Conservation (phyloP, 805 yeast genomes). For the Danielia oregonensis region DNA sequence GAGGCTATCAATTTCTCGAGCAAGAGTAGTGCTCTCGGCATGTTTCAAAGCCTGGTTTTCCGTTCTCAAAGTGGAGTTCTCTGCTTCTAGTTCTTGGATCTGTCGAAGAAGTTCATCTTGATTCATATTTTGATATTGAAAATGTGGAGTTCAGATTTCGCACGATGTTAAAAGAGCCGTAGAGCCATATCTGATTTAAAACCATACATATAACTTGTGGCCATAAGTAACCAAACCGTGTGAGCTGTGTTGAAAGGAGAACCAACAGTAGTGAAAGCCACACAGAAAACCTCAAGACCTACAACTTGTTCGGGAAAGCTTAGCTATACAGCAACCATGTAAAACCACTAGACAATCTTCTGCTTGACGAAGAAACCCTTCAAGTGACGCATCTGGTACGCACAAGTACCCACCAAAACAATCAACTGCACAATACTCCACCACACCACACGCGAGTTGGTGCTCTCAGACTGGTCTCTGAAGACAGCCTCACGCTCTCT, state of each 20-base stretch:
- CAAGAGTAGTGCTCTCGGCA: slow-evolving; percentile 6
- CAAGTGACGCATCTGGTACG: slow-evolving; percentile 72
- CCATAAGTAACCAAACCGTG: no score
- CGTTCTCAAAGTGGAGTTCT: no score
- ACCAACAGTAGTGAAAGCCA: no score
- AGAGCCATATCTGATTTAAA: no score
- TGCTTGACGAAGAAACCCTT: slow-evolving; percentile 83
- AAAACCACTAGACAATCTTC: slow-evolving; percentile 64
- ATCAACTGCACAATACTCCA: slow-evolving; percentile 74
- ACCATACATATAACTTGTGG: no score
- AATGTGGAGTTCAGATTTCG: no score
- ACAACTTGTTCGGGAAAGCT: no score
- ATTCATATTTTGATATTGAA: slow-evolving; percentile 4
- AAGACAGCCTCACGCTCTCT: slow-evolving; percentile 75
- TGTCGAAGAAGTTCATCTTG: slow-evolving; percentile 21
- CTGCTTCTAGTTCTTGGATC: slow-evolving; percentile 19
- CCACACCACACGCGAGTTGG: slow-evolving; percentile 66
- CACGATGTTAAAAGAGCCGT: no score
- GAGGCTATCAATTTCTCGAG: slow-evolving; percentile 13
- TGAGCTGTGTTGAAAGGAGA: no score
- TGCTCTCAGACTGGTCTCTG: slow-evolving; percentile 72
- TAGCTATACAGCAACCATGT: no score
- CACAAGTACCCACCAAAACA: slow-evolving; percentile 66
- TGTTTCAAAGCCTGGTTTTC: slow-evolving; percentile 12
- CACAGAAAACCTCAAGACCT: no score